Conservation (phyloP, 2,329 filamentous ascomycete species). For the Epichloe gansuensis region DNA sequence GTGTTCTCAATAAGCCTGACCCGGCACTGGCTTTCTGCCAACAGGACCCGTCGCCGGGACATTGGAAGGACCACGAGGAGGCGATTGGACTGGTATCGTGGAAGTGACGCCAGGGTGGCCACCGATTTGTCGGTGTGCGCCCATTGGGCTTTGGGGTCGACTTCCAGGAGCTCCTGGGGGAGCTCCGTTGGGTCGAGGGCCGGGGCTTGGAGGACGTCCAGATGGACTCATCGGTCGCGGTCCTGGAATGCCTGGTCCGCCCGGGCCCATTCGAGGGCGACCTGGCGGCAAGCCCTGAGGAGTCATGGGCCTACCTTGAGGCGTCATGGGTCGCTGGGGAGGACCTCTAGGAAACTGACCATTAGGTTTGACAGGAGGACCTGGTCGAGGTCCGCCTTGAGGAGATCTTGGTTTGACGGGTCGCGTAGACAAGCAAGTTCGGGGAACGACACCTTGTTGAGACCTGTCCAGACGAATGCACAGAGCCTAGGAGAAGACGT, state of each 20-base stretch:
- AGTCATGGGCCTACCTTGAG: slow-evolving; percentile 10
- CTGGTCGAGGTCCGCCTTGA: slow-evolving; percentile 33
- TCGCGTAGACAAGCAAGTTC: slow-evolving; percentile 83
- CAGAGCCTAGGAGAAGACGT: slow-evolving; percentile 44
- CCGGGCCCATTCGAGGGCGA: slow-evolving; percentile 10
- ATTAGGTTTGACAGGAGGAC: slow-evolving; percentile 37
- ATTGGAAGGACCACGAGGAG: slow-evolving; percentile 21
- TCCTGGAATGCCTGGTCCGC: slow-evolving; percentile 3
- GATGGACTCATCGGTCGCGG: slow-evolving; percentile 31
- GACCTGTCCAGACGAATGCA: slow-evolving; percentile 84
- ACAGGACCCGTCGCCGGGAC: slow-evolving; percentile 30
- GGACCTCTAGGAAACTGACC: slow-evolving; percentile 12
- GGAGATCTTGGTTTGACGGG: slow-evolving; percentile 73
- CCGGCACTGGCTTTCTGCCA: slow-evolving; percentile 43
- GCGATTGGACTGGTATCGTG: slow-evolving; percentile 29
- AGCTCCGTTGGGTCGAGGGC: slow-evolving; percentile 3
- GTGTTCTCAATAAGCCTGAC: slow-evolving; percentile 32
- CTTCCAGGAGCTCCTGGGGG: slow-evolving; percentile 18
- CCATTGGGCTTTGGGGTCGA: slow-evolving; percentile 30
- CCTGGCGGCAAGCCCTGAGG: neutral
- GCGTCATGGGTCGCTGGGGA: slow-evolving; percentile 23
- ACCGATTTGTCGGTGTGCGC: slow-evolving; percentile 27
- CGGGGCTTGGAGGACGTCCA: slow-evolving; percentile 10
- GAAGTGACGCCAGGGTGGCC: slow-evolving; percentile 33
- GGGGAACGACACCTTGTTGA: slow-evolving; percentile 81